These are phyloP conservation scores for Ogataea zsoltii DNA, from an alignment of 805 yeast genomes.

Conservation along the genomic window DNA sequence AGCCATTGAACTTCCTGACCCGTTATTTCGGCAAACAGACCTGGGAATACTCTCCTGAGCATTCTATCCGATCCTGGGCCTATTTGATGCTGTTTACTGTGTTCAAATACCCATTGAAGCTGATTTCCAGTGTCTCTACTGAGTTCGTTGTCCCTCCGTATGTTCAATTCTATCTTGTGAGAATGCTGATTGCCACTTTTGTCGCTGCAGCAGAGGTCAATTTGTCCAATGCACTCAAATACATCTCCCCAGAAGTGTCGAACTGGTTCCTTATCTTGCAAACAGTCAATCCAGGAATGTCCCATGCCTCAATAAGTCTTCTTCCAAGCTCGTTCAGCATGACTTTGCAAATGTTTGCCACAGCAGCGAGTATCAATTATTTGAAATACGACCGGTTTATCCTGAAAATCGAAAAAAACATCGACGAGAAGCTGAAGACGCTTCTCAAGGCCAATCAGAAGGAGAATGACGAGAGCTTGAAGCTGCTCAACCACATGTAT, in stretches of 20 bases:
- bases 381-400: conserved; percentile 30
- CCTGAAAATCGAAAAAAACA: conserved; percentile 15
- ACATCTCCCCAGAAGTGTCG: conserved; percentile 43
- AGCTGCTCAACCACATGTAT: conserved; percentile 18
- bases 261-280: conserved; percentile 65
- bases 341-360: conserved; percentile 48
- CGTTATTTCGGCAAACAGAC: conserved; percentile 91
- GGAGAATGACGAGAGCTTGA: conserved; percentile 19
- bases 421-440: conserved; percentile 18
- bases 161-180: conserved; percentile 51
- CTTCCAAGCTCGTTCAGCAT: conserved; percentile 82
- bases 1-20: conserved; percentile 76
- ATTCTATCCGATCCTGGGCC: conserved; percentile 84
- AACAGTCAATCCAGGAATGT: conserved; percentile 74
- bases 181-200: conserved; percentile 44
- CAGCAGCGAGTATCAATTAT: conserved; percentile 39
- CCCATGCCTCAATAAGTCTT: conserved; percentile 84
- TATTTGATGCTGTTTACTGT: conserved; percentile 55
- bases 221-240: conserved; percentile 44
- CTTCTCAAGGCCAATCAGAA: conserved; percentile 14
- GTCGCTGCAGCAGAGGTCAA: conserved; percentile 54
- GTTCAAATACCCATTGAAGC: conserved; percentile 25
- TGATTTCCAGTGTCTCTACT: conserved; percentile 6
- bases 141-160: conserved; percentile 21
- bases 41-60: conserved; percentile 94